phyloP scores from a whole-genome alignment of 208 protist genomes.

The Leishmania major region DNA sequence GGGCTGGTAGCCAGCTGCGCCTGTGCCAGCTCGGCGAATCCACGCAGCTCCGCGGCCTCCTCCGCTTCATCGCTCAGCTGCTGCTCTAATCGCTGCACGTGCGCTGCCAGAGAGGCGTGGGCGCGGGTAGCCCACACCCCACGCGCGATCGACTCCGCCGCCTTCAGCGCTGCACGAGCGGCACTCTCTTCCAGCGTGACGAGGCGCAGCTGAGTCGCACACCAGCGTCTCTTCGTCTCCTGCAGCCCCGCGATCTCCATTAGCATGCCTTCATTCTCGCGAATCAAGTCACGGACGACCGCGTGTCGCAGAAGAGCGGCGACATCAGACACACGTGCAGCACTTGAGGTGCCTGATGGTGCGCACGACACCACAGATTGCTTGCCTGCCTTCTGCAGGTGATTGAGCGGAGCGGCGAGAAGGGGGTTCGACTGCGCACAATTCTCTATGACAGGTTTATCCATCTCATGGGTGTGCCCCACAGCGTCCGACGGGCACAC shows the following conservation, averaged over 20 bases:
- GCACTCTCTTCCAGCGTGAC: conserved; percentile 10
- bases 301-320: conserved; percentile 15
- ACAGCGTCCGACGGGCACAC: neutral
- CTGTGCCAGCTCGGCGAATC: conserved; percentile 53
- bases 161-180: conserved; percentile 13
- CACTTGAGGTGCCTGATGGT: neutral
- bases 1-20: conserved; percentile 32
- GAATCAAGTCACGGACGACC: conserved; percentile 53
- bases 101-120: conserved; percentile 4
- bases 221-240: neutral
- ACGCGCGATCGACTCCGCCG: conserved; percentile 27
- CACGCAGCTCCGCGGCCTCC: conserved; percentile 38
- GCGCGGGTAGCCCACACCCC: conserved; percentile 6
- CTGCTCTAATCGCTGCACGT: conserved; percentile 13
- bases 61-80: conserved; percentile 25
- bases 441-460: neutral
- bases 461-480: neutral
- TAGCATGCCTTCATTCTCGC: conserved; percentile 59
- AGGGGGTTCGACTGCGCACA: neutral
- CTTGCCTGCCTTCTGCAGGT: neutral
- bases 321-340: neutral
- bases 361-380: neutral
- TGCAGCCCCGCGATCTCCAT: conserved; percentile 40
- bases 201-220: neutral
- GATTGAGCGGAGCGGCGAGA: neutral